phyloP scores from a whole-genome alignment of 495 filamentous ascomycete species.

The Acidomyces sp. region DNA sequence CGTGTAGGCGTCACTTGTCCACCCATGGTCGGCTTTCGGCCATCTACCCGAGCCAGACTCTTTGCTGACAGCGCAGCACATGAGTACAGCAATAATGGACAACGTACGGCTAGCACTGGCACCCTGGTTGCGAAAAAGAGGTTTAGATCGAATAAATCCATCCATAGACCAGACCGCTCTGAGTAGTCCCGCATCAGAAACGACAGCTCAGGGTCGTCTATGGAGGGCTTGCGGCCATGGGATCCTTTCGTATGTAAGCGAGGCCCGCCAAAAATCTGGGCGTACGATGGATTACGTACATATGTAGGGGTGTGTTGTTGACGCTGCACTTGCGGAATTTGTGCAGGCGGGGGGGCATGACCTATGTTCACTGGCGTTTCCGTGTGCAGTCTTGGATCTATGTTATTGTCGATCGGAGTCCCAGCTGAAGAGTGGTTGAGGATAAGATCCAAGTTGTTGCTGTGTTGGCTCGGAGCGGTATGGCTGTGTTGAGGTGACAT shows the following conservation, averaged over 20 bases:
- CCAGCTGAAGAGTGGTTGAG: slow-evolving; percentile 41
- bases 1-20: slow-evolving; percentile 33
- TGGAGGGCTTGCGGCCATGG: slow-evolving; percentile 2
- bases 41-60: slow-evolving; percentile 43
- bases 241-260: slow-evolving; percentile 16
- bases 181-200: slow-evolving; percentile 50
- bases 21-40: slow-evolving; percentile 37
- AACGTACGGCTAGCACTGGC: slow-evolving; percentile 42
- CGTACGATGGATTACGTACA: slow-evolving; percentile 19
- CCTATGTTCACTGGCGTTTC: neutral
- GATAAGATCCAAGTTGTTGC: slow-evolving; percentile 43
- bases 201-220: slow-evolving; percentile 41
- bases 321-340: neutral
- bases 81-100: slow-evolving; percentile 46
- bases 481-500: slow-evolving; percentile 2
- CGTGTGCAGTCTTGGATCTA: slow-evolving; percentile 29
- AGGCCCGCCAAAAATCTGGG: slow-evolving; percentile 8
- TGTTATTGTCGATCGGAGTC: slow-evolving; percentile 29
- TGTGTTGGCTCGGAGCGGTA: slow-evolving; percentile 1
- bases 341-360: neutral
- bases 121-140: slow-evolving; percentile 48
- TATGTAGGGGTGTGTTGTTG: slow-evolving; percentile 5
- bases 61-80: slow-evolving; percentile 51
- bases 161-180: slow-evolving; percentile 49
- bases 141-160: slow-evolving; percentile 50